Evolutionary conservation across 2,329 filamentous ascomycete genomes (phyloP), one percentile per base, ranked within the genome.

Genomic region (Periconia sp.): DNA sequence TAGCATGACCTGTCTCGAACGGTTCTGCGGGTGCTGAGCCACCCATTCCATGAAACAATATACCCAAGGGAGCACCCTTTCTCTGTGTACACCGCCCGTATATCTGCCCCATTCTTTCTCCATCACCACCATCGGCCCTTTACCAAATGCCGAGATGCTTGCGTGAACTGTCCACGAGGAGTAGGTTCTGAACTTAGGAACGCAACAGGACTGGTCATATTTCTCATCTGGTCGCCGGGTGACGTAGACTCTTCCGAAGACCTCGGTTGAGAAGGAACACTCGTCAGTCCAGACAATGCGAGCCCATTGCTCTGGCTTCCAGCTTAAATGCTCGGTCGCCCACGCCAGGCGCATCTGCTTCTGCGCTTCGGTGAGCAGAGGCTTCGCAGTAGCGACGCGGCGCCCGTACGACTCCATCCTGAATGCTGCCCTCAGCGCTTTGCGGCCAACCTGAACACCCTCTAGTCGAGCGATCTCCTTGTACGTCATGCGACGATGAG

Each of bases 101-200:
- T 47, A 20, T 47, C 52, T 20, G 27, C 49, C 52, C 52, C 43
- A 51, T 48, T 51, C 52, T 48, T 52, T 44, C 45, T 48, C 45
- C 15, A 55, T 53, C 9, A 58, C 53, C 20, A 58, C 46, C 40
- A 55, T 47, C 3, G 33, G 44, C 41, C 53, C 49, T 33, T 53
- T 58, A 10, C 53, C 31, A 52, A 53, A 55, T 30, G 49, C 53
- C n/a, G 55, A 55, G 37, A 55, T 58, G 45, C 55, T 55, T 18
- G 52, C 47, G 35, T 55, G 50, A 49, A 58, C 50, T 23, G 45
- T 56, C 49, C 48, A 59, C n/a, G 51, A 44, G 49, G 51, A 54
- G 47, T 58, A 56, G 23, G 47, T 47, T 43, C 54, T 52, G 17
- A 59, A 53, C 57, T 57, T 59, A 8, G 57, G 54, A 37, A 52